These are phyloP conservation scores for Bisporella sp. DNA, from an alignment of 2,329 filamentous ascomycete genomes.

Conservation along the genomic window DNA sequence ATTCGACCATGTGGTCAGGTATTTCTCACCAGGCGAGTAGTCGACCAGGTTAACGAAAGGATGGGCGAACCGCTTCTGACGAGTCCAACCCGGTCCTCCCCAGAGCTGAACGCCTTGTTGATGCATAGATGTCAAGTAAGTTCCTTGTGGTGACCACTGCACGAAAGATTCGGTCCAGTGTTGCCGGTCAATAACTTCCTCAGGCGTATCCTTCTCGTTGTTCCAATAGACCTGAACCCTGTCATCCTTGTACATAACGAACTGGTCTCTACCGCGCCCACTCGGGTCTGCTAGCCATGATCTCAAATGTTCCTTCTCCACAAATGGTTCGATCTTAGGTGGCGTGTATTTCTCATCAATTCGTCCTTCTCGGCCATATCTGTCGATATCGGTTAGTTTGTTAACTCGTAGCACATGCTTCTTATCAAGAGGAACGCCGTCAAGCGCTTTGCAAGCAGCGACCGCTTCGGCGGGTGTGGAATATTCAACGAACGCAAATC, in stretches of 20 bases:
- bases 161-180: slow-evolving; percentile 99
- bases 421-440: slow-evolving; percentile 87
- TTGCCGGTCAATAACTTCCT: slow-evolving; percentile 82
- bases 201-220: slow-evolving; percentile 86
- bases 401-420: slow-evolving; percentile 93
- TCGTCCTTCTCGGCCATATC: slow-evolving; percentile 88
- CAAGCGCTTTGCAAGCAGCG: slow-evolving; percentile 81
- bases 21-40: slow-evolving; percentile 90
- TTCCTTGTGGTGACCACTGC: slow-evolving; percentile 94
- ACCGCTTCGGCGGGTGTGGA: slow-evolving; percentile 83
- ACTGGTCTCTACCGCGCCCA: slow-evolving; percentile 83
- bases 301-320: slow-evolving; percentile 87
- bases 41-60: slow-evolving; percentile 93
- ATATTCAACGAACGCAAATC: slow-evolving; percentile 97
- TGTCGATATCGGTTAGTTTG: slow-evolving; percentile 96
- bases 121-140: slow-evolving; percentile 90
- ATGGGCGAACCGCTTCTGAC: slow-evolving; percentile 89
- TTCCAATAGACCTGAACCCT: slow-evolving; percentile 97
- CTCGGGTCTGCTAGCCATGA: slow-evolving; percentile 83
- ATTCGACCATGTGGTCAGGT: slow-evolving; percentile 94
- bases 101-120: slow-evolving; percentile 95
- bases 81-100: slow-evolving; percentile 84
- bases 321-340: slow-evolving; percentile 76
- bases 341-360: slow-evolving; percentile 85
- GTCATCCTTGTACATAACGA: slow-evolving; percentile 88